Conservation (phyloP, 306 rosid genomes). For the Prunus salicina region DNA sequence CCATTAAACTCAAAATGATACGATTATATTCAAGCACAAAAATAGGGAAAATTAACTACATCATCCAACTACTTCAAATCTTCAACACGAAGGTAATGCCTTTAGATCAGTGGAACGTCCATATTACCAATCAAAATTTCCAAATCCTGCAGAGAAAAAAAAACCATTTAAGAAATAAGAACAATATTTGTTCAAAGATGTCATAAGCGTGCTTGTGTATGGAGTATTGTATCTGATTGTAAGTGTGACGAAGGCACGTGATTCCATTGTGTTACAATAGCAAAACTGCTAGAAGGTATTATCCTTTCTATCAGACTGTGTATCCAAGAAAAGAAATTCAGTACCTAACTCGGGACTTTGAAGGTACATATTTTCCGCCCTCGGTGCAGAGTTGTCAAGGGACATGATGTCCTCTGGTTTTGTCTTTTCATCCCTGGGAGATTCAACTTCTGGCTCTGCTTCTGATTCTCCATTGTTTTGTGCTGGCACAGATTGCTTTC, state of each 20-base stretch:
- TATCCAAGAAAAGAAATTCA: conserved; percentile 4
- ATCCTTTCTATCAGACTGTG: neutral
- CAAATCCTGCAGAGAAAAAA: conserved; percentile 15
- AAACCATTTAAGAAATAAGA: neutral
- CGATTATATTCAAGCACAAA: neutral
- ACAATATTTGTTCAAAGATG: neutral
- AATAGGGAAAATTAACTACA: neutral
- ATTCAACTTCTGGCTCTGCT: conserved; percentile 42
- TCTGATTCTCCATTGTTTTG: conserved; percentile 39
- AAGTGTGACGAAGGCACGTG: too few relatives aligned
- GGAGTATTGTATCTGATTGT: neutral
- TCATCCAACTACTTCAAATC: conserved; percentile 2
- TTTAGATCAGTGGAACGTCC: neutral
- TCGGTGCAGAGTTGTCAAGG: conserved; percentile 33
- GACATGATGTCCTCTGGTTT: conserved; percentile 27
- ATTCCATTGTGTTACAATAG: neutral
- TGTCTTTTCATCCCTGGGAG: conserved; percentile 48
- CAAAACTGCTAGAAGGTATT: conserved; percentile 2
- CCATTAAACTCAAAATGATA: neutral
- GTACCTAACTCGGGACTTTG: conserved; percentile 50
- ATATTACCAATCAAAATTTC: conserved; percentile 6
- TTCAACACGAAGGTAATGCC: neutral
- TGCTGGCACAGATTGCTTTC: conserved; percentile 45
- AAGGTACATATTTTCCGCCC: conserved; percentile 33
- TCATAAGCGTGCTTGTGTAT: neutral